A percentile compares a stretch with the other conserved stretches of the same genome.
Conservation (phyloP, 495 filamentous ascomycete genomes). For the Copromyces sp. region DNA sequence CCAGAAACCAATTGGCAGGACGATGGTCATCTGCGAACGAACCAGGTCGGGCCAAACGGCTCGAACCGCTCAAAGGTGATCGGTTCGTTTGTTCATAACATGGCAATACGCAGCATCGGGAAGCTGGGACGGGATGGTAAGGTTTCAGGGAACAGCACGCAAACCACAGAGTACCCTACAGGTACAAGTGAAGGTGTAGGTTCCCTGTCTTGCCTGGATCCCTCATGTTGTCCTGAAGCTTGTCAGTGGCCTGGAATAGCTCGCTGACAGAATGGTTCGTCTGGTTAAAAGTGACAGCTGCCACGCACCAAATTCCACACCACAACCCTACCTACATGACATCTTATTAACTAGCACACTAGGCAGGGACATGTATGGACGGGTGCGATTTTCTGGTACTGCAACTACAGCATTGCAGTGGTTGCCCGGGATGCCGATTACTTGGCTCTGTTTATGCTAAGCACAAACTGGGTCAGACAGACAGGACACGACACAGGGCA, state of each 20-base stretch:
- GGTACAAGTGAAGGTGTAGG: neutral
- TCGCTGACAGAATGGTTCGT: neutral
- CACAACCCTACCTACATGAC: neutral
- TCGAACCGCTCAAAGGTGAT: neutral
- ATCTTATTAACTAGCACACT: constrained; percentile 1
- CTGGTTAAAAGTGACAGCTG: neutral
- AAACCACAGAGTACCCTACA: neutral
- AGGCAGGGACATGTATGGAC: neutral
- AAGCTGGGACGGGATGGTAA: neutral
- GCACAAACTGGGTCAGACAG: neutral
- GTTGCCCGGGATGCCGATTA: neutral
- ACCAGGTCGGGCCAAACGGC: neutral
- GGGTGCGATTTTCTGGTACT: neutral
- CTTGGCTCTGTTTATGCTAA: neutral
- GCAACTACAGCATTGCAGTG: neutral
- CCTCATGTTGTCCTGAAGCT: neutral
- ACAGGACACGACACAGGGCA: constrained; percentile 1
- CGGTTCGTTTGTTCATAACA: neutral
- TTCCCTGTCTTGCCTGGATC: neutral
- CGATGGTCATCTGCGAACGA: neutral
- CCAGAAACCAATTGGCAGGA: neutral
- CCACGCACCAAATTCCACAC: neutral
- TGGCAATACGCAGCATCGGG: neutral
- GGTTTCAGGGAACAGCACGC: neutral
- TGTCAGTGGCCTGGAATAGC: neutral